A percentile compares a stretch with the other conserved stretches of the same genome.
phyloP scores from a whole-genome alignment of 2,329 filamentous ascomycete genomes.

The Sporothrix curviconia region DNA sequence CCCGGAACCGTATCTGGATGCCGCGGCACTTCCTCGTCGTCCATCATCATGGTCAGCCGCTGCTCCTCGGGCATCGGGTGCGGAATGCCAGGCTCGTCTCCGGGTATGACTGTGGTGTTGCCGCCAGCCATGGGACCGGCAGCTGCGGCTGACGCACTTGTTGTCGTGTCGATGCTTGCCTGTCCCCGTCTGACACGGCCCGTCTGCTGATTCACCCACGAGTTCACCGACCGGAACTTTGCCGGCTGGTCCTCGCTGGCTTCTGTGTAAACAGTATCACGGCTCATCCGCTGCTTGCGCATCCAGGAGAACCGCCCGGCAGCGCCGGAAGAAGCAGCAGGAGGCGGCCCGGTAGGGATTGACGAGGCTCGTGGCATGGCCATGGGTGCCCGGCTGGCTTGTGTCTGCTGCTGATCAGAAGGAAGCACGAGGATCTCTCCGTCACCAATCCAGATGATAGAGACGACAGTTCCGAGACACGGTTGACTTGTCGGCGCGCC shows the following conservation, averaged over 20 bases:
- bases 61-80: constrained; percentile 38
- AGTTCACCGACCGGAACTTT: constrained; percentile 51
- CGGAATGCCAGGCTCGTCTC: constrained; percentile 23
- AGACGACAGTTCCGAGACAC: constrained; percentile 49
- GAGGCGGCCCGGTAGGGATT: neutral
- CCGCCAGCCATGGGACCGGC: neutral
- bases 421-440: constrained; percentile 44
- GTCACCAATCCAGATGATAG: constrained; percentile 60
- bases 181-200: constrained; percentile 45
- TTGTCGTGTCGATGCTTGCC: constrained; percentile 27
- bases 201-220: constrained; percentile 61
- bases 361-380: neutral
- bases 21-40: constrained; percentile 42
- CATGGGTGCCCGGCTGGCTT: constrained; percentile 8
- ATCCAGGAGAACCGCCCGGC: constrained; percentile 18
- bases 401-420: constrained; percentile 21
- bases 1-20: constrained; percentile 29
- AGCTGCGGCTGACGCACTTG: neutral
- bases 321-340: constrained; percentile 13
- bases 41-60: constrained; percentile 45
- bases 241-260: constrained; percentile 48
- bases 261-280: constrained; percentile 48
- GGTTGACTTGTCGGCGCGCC: constrained; percentile 31
- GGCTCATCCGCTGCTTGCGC: constrained; percentile 13
- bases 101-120: constrained; percentile 19